These are phyloP conservation scores for Cucurbita maxima DNA, from an alignment of 306 rosid species.

Conservation along the genomic window DNA sequence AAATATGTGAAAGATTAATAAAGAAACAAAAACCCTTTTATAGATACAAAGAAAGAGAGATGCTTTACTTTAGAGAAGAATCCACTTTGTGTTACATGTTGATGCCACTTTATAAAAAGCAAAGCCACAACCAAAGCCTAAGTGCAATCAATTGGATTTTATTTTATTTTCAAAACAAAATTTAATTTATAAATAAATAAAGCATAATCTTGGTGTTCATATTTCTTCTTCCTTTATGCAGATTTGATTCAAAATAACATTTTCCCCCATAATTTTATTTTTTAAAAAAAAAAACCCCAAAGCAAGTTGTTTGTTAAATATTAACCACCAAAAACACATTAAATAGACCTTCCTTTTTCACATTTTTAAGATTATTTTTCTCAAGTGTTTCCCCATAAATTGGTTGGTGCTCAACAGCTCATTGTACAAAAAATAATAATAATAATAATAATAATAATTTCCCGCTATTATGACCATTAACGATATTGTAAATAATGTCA, in stretches of 20 bases:
- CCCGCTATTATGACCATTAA: too few species aligned
- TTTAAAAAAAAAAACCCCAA: not conserved
- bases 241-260: not conserved
- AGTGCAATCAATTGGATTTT: conserved; percentile 5
- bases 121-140: not conserved
- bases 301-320: not conserved
- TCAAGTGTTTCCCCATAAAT: not conserved
- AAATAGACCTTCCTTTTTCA: not conserved
- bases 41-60: not conserved
- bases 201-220: conserved; percentile 2
- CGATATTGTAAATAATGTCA: too few species aligned
- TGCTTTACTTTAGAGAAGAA: conserved; percentile 2
- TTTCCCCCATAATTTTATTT: not conserved
- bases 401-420: conserved; percentile 1
- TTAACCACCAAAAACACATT: not conserved
- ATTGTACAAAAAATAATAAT: not conserved
- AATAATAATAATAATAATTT: too few species aligned
- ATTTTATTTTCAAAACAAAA: not conserved
- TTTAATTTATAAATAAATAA: not conserved
- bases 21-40: not conserved
- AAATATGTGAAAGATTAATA: not conserved
- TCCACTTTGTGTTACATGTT: not conserved
- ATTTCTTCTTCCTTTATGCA: not conserved
- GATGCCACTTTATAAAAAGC: not conserved
- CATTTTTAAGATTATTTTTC: not conserved